These are phyloP conservation scores for Mikania micrantha DNA, from an alignment of 129 eudicot species.

Conservation along the genomic window DNA sequence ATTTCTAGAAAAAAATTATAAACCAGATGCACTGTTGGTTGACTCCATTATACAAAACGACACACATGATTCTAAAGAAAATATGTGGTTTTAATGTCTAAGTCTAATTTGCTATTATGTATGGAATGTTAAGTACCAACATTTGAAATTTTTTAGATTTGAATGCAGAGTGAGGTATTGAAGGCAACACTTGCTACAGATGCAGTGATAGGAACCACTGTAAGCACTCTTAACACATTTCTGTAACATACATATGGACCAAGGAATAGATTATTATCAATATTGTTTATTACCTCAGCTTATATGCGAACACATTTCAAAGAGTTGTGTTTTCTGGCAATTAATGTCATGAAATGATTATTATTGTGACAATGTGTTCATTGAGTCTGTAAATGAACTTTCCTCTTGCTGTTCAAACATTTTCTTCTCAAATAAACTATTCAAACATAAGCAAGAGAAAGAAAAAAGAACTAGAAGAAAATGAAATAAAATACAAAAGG, in stretches of 20 bases:
- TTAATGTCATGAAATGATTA: neutral
- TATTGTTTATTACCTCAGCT: neutral
- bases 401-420: neutral
- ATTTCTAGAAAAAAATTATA: neutral
- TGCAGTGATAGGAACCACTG: conserved; percentile 94
- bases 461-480: neutral
- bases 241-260: conserved; percentile 1
- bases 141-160: neutral
- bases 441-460: neutral
- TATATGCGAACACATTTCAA: neutral
- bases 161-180: conserved; percentile 66
- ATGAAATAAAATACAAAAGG: neutral
- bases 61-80: neutral
- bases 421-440: neutral
- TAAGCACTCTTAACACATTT: conserved; percentile 26
- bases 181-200: conserved; percentile 98
- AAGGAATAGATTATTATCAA: neutral
- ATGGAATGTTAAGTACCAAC: neutral
- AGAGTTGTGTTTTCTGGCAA: neutral
- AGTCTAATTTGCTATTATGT: neutral
- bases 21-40: neutral
- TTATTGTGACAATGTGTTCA: neutral
- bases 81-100: neutral
- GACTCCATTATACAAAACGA: neutral
- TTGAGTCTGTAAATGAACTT: neutral